Percentiles rank a stretch among this genome's conserved stretches.
Conservation (phyloP, 176 grass and related monocot species). For the Oryza nivara region DNA sequence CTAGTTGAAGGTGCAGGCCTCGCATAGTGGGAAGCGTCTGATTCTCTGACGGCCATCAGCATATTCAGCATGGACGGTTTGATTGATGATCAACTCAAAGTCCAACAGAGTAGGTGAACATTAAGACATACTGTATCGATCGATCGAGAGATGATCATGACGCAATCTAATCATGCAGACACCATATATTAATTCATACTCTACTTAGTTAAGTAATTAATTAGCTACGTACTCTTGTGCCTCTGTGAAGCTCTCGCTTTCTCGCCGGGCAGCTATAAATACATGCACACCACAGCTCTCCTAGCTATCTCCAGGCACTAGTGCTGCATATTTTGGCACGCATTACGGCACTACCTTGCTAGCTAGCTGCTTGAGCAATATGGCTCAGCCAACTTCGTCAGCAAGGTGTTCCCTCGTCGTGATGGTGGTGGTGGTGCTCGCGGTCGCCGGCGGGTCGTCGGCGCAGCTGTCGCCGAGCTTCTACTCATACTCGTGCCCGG, state of each 20-base stretch:
- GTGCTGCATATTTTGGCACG: too few species aligned
- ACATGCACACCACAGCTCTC: neutral
- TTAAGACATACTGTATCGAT: too few species aligned
- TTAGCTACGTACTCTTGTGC: too few species aligned
- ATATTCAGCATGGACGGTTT: neutral
- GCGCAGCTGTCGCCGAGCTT: slow-evolving; percentile 49
- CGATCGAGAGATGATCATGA: neutral
- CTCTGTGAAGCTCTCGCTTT: too few species aligned
- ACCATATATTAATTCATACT: neutral
- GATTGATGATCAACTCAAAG: slow-evolving; percentile 29
- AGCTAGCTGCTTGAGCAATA: neutral
- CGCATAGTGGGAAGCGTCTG: slow-evolving; percentile 20
- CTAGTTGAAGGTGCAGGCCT: neutral
- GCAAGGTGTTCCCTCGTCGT: neutral
- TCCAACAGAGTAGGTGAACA: slow-evolving; percentile 32
- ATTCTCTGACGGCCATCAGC: neutral
- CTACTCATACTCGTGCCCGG: slow-evolving; percentile 71
- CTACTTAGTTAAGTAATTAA: too few species aligned
- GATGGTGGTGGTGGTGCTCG: neutral
- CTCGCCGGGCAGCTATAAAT: neutral
- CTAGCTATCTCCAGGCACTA: too few species aligned
- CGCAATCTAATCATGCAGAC: neutral
- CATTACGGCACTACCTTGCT: too few species aligned
- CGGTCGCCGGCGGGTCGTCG: slow-evolving; percentile 33
- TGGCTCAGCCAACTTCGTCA: neutral